Percentiles rank a stretch among this genome's conserved stretches.
Evolutionary conservation across 1,284 basidiomycete genomes (phyloP).

Genomic region (Mycosarcoma maydis): DNA sequence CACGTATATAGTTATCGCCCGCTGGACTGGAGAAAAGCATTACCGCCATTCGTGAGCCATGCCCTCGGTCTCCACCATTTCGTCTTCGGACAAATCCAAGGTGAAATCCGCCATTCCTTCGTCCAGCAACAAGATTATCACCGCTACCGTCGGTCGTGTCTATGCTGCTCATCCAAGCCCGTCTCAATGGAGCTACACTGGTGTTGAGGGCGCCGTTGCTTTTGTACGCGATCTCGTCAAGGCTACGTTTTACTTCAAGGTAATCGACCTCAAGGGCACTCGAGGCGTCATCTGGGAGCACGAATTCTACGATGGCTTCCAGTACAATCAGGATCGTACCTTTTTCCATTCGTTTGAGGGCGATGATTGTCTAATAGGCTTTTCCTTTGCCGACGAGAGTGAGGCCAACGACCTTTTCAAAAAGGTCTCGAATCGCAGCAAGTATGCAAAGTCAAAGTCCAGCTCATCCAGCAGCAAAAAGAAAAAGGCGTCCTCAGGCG

Average conservation of each 20-base stretch:
- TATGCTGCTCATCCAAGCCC: slow-evolving; percentile 57
- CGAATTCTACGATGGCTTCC: slow-evolving; percentile 85
- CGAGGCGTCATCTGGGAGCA: slow-evolving; percentile 93
- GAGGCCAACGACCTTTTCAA: slow-evolving; percentile 91
- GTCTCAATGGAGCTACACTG: slow-evolving; percentile 57
- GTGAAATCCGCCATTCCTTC: slow-evolving; percentile 63
- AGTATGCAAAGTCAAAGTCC: slow-evolving; percentile 70
- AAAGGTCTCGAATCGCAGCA: slow-evolving; percentile 78
- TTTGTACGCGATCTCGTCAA: slow-evolving; percentile 57
- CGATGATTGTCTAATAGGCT: slow-evolving; percentile 87
- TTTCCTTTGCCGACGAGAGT: slow-evolving; percentile 87
- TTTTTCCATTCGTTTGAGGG: slow-evolving; percentile 94
- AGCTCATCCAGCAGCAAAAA: slow-evolving; percentile 69
- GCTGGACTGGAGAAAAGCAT: slow-evolving; percentile 60
- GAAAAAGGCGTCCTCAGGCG: slow-evolving; percentile 66
- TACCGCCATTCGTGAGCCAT: slow-evolving; percentile 53
- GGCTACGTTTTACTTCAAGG: slow-evolving; percentile 56
- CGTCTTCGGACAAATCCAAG: slow-evolving; percentile 63
- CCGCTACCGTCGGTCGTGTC: slow-evolving; percentile 63
- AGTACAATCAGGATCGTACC: slow-evolving; percentile 84
- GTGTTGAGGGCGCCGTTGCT: slow-evolving; percentile 63
- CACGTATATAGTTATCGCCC: slow-evolving; percentile 60
- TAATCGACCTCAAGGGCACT: slow-evolving; percentile 72
- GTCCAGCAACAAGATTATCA: slow-evolving; percentile 63
- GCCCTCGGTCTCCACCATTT: slow-evolving; percentile 61